phyloP scores from a whole-genome alignment of 225 moss, liverwort and hornwort genomes.

The Marchantia paleacea region DNA sequence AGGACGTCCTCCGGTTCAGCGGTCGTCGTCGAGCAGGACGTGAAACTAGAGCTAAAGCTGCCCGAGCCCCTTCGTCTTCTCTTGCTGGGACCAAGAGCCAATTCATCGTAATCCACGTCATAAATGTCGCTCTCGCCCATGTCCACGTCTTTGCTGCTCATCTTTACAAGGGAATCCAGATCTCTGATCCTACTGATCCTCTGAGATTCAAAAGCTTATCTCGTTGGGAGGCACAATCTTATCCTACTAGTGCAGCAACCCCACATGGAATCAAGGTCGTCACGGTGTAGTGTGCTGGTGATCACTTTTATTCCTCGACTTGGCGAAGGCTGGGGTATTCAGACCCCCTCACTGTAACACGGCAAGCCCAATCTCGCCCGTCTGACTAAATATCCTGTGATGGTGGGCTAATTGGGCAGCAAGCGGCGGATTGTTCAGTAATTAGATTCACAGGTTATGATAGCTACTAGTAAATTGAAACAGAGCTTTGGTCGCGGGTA shows the following conservation, averaged over 20 bases:
- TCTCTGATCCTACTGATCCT: background rate
- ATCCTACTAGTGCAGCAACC: background rate
- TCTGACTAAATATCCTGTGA: background rate
- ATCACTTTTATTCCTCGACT: background rate
- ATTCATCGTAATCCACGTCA: slow-evolving; percentile 22
- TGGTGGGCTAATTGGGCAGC: background rate
- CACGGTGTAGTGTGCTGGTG: background rate
- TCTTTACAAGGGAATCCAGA: background rate
- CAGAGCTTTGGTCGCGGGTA: background rate
- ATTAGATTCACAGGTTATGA: background rate
- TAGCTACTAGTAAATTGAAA: background rate
- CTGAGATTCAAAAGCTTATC: background rate
- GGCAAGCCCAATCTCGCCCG: background rate
- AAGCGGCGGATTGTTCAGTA: background rate
- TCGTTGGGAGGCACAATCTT: background rate
- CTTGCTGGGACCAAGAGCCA: slow-evolving; percentile 12
- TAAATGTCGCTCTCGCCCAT: slow-evolving; percentile 9
- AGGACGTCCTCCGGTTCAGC: background rate
- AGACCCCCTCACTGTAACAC: background rate
- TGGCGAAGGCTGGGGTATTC: background rate
- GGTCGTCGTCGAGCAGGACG: background rate
- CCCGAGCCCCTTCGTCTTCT: slow-evolving; percentile 5
- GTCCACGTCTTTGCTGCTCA: slow-evolving; percentile 5
- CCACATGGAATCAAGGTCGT: background rate
- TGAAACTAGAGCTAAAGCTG: slow-evolving; percentile 5